A percentile compares a stretch with the other conserved stretches of the same genome.
phyloP scores from a whole-genome alignment of 306 rosid genomes.

The Castanospermum australe region DNA sequence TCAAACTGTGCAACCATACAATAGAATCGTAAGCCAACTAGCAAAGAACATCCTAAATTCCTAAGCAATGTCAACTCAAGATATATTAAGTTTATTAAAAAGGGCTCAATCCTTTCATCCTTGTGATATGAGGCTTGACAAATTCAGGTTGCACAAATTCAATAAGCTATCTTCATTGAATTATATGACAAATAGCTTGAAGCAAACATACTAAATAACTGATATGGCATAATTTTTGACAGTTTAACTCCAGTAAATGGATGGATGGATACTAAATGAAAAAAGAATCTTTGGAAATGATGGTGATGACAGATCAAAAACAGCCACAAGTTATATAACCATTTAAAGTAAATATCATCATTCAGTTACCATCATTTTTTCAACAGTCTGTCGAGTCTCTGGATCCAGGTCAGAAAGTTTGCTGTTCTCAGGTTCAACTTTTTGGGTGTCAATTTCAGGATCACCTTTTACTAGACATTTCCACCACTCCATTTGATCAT shows the following conservation, averaged over 20 bases:
- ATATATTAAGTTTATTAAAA: not conserved
- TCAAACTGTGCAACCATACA: constrained; percentile 59
- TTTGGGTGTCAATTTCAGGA: constrained; percentile 87
- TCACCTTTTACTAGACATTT: constrained; percentile 84
- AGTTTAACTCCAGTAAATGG: not conserved
- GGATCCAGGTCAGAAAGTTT: constrained; percentile 86
- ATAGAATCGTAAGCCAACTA: not conserved
- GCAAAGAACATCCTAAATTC: not conserved
- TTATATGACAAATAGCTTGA: not conserved
- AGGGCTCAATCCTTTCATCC: not conserved
- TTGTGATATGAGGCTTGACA: not conserved
- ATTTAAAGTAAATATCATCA: not conserved
- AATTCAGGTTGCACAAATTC: constrained; percentile 14
- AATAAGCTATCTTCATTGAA: not conserved
- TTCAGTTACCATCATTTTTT: constrained; percentile 87
- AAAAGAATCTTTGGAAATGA: not conserved
- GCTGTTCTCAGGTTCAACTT: constrained; percentile 91
- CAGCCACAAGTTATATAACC: not conserved
- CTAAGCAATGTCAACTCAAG: not conserved
- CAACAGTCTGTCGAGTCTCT: constrained; percentile 85
- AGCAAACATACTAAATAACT: not conserved
- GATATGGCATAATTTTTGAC: not conserved
- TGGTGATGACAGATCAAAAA: not conserved
- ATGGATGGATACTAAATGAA: not conserved
- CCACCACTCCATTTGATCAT: constrained; percentile 99